Conservation (phyloP, 768 basidiomycete genomes). For the Polyporus arcularius region DNA sequence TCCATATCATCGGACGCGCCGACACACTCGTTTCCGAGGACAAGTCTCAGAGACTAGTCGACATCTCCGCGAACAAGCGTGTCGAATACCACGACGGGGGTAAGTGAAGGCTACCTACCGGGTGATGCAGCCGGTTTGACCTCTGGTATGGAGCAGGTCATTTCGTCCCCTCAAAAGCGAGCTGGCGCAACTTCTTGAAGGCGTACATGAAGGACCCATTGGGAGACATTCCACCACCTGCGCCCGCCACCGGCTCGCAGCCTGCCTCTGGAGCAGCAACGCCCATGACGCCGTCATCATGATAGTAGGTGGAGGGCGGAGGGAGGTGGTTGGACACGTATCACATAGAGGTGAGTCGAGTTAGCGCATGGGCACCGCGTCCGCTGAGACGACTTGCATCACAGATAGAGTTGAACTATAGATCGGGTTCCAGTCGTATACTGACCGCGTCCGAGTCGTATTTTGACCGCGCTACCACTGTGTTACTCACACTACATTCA, state of each 20-base stretch:
- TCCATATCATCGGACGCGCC: constrained; percentile 76
- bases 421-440: too few species aligned
- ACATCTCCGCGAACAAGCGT: constrained; percentile 54
- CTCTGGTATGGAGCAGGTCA: constrained; percentile 55
- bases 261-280: constrained; percentile 51
- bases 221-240: constrained; percentile 48
- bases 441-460: too few species aligned
- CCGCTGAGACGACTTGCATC: too few species aligned
- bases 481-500: too few species aligned
- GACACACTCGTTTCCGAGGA: constrained; percentile 77
- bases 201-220: constrained; percentile 61
- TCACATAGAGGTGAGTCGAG: too few species aligned
- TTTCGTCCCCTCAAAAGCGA: constrained; percentile 77
- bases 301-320: too few species aligned
- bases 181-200: constrained; percentile 75
- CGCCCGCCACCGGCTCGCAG: constrained; percentile 31
- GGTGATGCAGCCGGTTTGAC: background rate
- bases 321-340: too few species aligned
- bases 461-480: too few species aligned
- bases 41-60: constrained; percentile 58
- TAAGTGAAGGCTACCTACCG: constrained; percentile 35
- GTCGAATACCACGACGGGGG: constrained; percentile 83
- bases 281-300: constrained; percentile 30
- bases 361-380: too few species aligned
- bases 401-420: too few species aligned